Evolutionary conservation across 345 rosid species (phyloP).

Genomic region (Diplotaxis tenuifolia): DNA sequence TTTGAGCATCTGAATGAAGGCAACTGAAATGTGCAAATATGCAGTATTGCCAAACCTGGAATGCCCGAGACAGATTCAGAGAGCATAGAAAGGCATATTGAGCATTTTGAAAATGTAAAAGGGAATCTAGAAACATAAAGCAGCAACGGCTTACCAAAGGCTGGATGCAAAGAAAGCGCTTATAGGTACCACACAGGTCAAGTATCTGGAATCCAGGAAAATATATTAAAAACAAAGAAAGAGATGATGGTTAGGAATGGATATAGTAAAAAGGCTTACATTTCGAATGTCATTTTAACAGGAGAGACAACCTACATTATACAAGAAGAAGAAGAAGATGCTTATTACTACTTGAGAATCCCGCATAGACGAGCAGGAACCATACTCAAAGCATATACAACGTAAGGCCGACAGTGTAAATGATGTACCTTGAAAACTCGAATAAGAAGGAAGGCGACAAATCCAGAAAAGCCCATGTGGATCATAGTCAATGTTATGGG

Average conservation of each 20-base stretch:
- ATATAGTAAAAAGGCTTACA: conserved; percentile 46
- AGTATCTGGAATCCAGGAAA: conserved; percentile 53
- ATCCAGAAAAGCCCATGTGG: conserved; percentile 89
- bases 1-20: conserved; percentile 98
- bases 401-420: not conserved
- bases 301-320: conserved; percentile 82
- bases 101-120: not conserved
- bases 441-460: conserved; percentile 72
- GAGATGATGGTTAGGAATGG: not conserved
- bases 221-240: conserved; percentile 10
- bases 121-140: not conserved
- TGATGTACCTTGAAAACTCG: conserved; percentile 78
- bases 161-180: conserved; percentile 97
- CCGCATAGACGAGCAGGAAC: not conserved
- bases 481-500: conserved; percentile 95
- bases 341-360: not conserved
- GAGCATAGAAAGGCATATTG: not conserved
- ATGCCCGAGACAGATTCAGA: not conserved
- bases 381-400: too few relatives aligned
- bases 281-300: conserved; percentile 91
- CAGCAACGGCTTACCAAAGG: conserved; percentile 99
- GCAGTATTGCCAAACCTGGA: conserved; percentile 96
- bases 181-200: conserved; percentile 87
- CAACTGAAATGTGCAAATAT: conserved; percentile 82
- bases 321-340: too few relatives aligned